Conservation (phyloP, 2,329 filamentous ascomycete species). For the Fusarium bactridioides region DNA sequence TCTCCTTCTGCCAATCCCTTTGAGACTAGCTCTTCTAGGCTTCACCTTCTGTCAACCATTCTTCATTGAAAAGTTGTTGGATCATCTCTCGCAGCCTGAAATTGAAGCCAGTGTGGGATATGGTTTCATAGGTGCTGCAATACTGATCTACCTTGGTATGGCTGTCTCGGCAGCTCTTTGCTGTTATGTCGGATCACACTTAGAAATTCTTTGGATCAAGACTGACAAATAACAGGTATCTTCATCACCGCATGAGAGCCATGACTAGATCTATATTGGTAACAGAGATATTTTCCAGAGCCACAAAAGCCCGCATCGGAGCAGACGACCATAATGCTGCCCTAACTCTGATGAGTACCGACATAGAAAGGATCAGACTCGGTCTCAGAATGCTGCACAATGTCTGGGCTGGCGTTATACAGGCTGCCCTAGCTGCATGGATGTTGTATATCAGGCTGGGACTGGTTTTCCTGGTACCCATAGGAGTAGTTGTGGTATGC, state of each 20-base stretch:
- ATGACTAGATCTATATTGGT: not conserved
- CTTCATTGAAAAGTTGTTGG: not conserved
- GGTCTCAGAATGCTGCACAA: not conserved
- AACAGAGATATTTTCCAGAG: not conserved
- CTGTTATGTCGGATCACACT: not conserved
- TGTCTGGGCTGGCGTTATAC: not conserved
- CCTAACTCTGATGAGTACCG: not conserved
- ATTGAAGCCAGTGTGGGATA: not conserved
- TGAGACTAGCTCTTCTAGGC: not conserved
- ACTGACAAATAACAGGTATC: not conserved
- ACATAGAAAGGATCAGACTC: not conserved
- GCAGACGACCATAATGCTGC: not conserved
- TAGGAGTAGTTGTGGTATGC: not conserved
- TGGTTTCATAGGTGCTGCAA: not conserved
- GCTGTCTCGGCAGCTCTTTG: not conserved
- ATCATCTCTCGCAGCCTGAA: not conserved
- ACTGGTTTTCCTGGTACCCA: not conserved
- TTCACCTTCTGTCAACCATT: not conserved
- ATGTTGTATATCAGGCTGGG: not conserved
- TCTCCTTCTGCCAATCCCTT: not conserved
- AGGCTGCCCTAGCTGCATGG: not conserved
- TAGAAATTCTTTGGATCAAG: not conserved
- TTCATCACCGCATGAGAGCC: not conserved
- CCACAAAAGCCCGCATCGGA: not conserved
- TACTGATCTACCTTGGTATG: not conserved